Evolutionary conservation across 163 green algal genomes (phyloP).

Genomic region (Scenedesmus sp.): DNA sequence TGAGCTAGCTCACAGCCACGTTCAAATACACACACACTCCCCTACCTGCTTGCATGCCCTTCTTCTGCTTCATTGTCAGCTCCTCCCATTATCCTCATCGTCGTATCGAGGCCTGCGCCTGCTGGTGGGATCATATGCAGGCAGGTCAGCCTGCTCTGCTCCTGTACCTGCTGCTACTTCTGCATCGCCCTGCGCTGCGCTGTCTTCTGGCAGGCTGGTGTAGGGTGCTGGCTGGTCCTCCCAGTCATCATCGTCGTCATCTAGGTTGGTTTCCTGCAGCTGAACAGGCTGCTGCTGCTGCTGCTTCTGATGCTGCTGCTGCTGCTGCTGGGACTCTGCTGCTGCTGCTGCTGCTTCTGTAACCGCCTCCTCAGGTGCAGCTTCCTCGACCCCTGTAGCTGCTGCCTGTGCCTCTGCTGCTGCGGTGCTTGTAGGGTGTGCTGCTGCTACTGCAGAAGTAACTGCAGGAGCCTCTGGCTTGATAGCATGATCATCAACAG

Average conservation of each 20-base stretch:
- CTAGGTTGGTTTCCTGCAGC: constrained; percentile 8
- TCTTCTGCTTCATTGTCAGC: constrained; percentile 12
- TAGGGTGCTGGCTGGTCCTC: constrained; percentile 41
- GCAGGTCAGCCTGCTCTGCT: neutral
- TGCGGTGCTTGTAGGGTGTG: neutral
- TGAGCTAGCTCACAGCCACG: neutral
- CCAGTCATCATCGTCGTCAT: constrained; percentile 48
- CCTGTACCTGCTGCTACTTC: neutral
- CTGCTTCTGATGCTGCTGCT: neutral
- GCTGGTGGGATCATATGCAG: neutral
- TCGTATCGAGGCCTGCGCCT: constrained; percentile 24
- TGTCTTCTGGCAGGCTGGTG: neutral
- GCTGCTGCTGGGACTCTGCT: too few relatives aligned
- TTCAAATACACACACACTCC: neutral
- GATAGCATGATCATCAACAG: neutral
- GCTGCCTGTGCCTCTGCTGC: neutral
- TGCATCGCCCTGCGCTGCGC: neutral
- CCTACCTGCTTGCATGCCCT: neutral
- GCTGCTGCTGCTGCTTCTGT: neutral
- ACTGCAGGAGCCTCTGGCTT: neutral
- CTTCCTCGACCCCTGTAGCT: neutral
- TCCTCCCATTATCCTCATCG: constrained; percentile 46
- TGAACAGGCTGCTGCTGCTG: neutral
- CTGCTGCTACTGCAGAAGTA: neutral
- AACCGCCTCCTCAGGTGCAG: neutral